Conservation (phyloP, 2,329 filamentous ascomycete species). For the Fusarium protoensiforme region DNA sequence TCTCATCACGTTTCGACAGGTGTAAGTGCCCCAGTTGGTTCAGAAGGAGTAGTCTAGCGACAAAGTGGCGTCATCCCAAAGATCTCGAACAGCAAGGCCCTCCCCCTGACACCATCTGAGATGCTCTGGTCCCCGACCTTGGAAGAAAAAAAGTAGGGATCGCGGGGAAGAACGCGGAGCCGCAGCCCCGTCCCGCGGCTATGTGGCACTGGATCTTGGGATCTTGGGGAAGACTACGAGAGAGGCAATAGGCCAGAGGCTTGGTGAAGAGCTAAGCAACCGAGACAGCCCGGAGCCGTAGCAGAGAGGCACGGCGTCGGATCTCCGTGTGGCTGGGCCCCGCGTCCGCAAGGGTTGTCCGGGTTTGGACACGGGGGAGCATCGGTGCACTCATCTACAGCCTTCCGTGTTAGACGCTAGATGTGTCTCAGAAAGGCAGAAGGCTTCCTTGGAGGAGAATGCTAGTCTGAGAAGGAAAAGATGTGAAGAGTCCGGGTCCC, state of each 20-base stretch:
- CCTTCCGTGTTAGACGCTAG: neutral
- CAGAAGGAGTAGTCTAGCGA: neutral
- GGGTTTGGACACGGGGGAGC: neutral
- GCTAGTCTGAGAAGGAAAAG: neutral
- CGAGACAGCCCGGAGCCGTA: neutral
- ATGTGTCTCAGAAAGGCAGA: neutral
- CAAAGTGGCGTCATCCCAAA: slow-evolving; percentile 10
- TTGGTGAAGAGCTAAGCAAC: neutral
- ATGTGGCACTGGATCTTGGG: neutral
- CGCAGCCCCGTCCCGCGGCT: slow-evolving; percentile 7
- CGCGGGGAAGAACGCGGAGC: slow-evolving; percentile 15
- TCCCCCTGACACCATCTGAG: neutral
- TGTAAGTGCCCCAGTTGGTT: neutral
- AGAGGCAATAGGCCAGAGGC: neutral
- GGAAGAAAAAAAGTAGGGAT: neutral
- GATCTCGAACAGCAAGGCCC: slow-evolving; percentile 8
- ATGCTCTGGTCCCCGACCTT: neutral
- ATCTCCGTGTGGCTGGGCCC: slow-evolving; percentile 9
- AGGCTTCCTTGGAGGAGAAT: neutral
- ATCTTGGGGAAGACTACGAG: slow-evolving; percentile 2
- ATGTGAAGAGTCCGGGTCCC: neutral
- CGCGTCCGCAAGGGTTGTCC: neutral
- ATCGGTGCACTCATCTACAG: neutral
- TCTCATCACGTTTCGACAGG: slow-evolving; percentile 14
- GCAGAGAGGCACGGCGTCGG: neutral